Evolutionary conservation across 345 rosid genomes (phyloP), one percentile per base, ranked within the genome.

Genomic region (Lumnitzera littorea): DNA sequence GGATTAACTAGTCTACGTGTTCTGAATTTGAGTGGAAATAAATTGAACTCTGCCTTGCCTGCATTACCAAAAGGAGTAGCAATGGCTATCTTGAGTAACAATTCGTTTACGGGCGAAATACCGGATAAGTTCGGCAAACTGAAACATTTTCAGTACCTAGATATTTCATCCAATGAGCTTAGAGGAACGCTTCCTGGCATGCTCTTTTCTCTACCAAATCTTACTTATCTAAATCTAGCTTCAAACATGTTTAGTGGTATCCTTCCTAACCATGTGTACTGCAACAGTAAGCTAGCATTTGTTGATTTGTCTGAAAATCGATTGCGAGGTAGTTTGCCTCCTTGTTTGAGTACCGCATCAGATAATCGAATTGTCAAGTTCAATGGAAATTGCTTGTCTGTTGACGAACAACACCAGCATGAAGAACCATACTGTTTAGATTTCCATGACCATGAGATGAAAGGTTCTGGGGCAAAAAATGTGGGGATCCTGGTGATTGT

Each of bases 381-480:
- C 46, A 75, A 63, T 46, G 85, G 86, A 23, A 88, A 88, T 65
- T 88, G 91, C 72, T 70, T 88, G 41, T 83, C 88, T 24, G 46
- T 70, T 16, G 73, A 46, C 50, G 62, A 58, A 46, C 46, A 53
- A 60, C 65, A 74, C 48, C 96, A 88, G 77, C 82, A 74, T 57
- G 63, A 70, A 2, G 58, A 71, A 70, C 81, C 91, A 46, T 78
- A 75, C 53, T 88, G 96, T 57, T 60, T 62, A 36, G 72, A 76
- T 58, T 57, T 67, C 63, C 77, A 70, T 0, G 59, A 24, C 2
- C 7, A 8, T 29, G 67, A 67, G 62, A 67, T 73, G 72, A 70
- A 55, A 67, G 61, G 64, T 41, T 57, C 77, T 36, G 52, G 67
- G 56, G 62, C 76, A 27, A 73, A 50, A 69, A 58, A 68, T 63